Conservation (phyloP, 208 protist species). For the Acanthamoeba sp. region DNA sequence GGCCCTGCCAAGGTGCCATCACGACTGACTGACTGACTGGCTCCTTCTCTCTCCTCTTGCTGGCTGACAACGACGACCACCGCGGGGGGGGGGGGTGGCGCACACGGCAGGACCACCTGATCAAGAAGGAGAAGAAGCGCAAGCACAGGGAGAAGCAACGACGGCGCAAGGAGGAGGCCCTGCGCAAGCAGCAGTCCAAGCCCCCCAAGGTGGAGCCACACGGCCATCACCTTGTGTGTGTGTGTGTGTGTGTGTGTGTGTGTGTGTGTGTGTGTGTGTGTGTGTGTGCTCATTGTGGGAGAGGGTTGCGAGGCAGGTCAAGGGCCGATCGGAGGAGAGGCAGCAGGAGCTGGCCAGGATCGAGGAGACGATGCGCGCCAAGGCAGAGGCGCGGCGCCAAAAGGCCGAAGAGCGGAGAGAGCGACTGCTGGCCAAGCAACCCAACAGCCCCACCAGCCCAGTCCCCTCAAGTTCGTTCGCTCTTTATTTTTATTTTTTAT, state of each 20-base stretch:
- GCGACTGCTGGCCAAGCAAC: constrained; percentile 24
- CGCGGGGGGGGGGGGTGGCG: background rate
- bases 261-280: background rate
- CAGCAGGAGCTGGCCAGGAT: constrained; percentile 31
- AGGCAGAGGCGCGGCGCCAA: background rate
- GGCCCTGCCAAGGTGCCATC: background rate
- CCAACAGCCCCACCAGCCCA: background rate
- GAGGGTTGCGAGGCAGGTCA: background rate
- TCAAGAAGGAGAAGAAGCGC: constrained; percentile 54
- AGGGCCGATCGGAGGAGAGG: constrained; percentile 15
- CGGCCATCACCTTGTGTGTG: background rate
- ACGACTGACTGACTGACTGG: background rate
- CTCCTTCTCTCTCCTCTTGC: too few species aligned
- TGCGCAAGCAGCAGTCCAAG: constrained; percentile 41
- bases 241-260: background rate
- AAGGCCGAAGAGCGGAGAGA: constrained; percentile 18
- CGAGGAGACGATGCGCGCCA: constrained; percentile 26
- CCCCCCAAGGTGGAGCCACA: background rate
- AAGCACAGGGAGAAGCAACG: constrained; percentile 13
- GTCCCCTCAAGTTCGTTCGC: background rate
- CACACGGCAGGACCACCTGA: background rate
- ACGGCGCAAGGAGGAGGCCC: background rate
- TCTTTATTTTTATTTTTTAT: too few species aligned
- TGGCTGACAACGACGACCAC: background rate
- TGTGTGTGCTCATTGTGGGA: background rate